Conservation (phyloP, 2,329 filamentous ascomycete genomes). For the Daldinia sp. region DNA sequence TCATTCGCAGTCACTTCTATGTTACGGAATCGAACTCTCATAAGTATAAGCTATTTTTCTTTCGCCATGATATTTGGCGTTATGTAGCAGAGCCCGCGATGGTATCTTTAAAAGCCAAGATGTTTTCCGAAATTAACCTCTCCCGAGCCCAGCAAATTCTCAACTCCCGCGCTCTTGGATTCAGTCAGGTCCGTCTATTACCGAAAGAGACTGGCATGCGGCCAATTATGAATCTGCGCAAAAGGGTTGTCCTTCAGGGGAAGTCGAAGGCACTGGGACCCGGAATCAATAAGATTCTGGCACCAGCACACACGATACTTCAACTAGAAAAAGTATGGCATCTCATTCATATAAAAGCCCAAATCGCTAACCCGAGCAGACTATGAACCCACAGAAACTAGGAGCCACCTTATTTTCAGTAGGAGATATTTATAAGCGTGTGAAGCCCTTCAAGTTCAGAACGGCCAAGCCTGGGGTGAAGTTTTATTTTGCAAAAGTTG, state of each 20-base stretch:
- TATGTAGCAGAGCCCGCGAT: conserved; percentile 78
- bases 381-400: conserved; percentile 65
- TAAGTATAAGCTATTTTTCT: conserved; percentile 87
- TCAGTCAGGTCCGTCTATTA: conserved; percentile 79
- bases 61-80: conserved; percentile 92
- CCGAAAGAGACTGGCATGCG: conserved; percentile 81
- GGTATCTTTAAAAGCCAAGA: conserved; percentile 68
- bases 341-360: neutral
- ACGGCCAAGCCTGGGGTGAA: conserved; percentile 52
- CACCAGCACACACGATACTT: conserved; percentile 78
- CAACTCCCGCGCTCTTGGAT: conserved; percentile 71
- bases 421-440: conserved; percentile 76
- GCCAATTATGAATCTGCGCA: conserved; percentile 86
- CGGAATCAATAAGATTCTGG: conserved; percentile 65
- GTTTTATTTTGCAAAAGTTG: conserved; percentile 90
- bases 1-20: conserved; percentile 89
- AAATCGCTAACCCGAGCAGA: conserved; percentile 44
- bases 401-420: conserved; percentile 84
- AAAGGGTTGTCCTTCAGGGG: conserved; percentile 61
- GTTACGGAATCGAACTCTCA: conserved; percentile 89
- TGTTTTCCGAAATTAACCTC: conserved; percentile 80
- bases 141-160: conserved; percentile 66
- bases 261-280: conserved; percentile 50
- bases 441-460: conserved; percentile 72
- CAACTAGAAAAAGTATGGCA: conserved; percentile 75